A percentile compares a stretch with the other conserved stretches of the same genome.
phyloP scores from a whole-genome alignment of 345 rosid genomes.

The Corymbia maculata region DNA sequence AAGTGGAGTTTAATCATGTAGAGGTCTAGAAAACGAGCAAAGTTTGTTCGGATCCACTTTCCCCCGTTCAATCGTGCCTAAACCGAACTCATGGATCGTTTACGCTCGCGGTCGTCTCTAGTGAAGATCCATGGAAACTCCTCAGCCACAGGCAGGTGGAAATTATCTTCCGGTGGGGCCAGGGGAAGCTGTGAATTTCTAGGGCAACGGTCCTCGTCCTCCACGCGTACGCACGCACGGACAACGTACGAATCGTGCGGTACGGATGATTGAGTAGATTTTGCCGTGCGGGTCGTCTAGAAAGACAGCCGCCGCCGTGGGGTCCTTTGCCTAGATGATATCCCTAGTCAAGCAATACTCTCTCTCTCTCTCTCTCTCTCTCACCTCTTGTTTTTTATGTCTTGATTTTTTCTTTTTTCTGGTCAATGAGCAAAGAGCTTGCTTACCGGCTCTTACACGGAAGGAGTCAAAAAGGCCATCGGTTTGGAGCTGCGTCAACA shows the following conservation, averaged over 20 bases:
- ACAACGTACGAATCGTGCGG: not conserved
- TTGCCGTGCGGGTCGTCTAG: not conserved
- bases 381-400: too few species aligned
- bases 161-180: not conserved
- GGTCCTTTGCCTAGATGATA: too few species aligned
- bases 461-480: too few species aligned
- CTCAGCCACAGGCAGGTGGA: not conserved
- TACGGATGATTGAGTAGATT: not conserved
- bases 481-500: too few species aligned
- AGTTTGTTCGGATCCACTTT: not conserved
- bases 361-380: too few species aligned
- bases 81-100: not conserved
- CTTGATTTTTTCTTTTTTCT: too few species aligned
- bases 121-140: not conserved
- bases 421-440: too few species aligned
- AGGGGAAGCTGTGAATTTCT: not conserved
- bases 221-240: not conserved
- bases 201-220: not conserved
- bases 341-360: too few species aligned
- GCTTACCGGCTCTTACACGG: too few species aligned
- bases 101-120: not conserved
- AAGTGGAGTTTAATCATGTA: not conserved
- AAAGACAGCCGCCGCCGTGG: too few species aligned
- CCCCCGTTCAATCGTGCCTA: not conserved
- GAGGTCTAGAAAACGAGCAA: not conserved